phyloP scores from a whole-genome alignment of 495 filamentous ascomycete species.

The Xylaria flabelliformis region DNA sequence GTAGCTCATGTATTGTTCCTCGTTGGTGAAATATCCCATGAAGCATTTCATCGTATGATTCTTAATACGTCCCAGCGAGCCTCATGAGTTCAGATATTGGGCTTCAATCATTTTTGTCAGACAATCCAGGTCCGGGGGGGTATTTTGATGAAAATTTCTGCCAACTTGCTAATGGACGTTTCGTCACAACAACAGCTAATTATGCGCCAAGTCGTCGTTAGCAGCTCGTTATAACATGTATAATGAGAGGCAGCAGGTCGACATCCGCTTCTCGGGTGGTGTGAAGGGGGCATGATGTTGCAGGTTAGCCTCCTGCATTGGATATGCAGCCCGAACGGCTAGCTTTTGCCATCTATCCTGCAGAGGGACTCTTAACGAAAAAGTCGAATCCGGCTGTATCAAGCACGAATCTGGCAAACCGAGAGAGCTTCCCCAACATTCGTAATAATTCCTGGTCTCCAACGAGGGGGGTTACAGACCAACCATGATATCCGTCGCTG shows the following conservation, averaged over 20 bases:
- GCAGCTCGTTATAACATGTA: background rate
- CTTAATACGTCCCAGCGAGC: background rate
- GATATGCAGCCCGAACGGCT: constrained; percentile 14
- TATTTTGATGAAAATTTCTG: background rate
- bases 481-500: constrained; percentile 2
- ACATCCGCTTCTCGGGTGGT: background rate
- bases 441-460: background rate
- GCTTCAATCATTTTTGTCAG: background rate
- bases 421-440: background rate
- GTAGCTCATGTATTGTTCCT: constrained; percentile 1
- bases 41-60: constrained; percentile 20
- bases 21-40: background rate
- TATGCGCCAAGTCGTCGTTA: background rate
- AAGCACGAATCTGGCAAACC: constrained; percentile 1
- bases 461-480: constrained; percentile 8
- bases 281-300: constrained; percentile 15
- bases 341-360: background rate
- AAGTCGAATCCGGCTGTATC: constrained; percentile 14
- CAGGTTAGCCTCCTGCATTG: constrained; percentile 22
- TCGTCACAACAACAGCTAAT: constrained; percentile 1
- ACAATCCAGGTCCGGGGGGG: background rate
- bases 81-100: constrained; percentile 11
- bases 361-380: background rate
- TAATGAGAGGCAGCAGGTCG: background rate
- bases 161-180: constrained; percentile 1